Evolutionary conservation across 129 eudicot genomes (phyloP).

Genomic region (Deinandra increscens): DNA sequence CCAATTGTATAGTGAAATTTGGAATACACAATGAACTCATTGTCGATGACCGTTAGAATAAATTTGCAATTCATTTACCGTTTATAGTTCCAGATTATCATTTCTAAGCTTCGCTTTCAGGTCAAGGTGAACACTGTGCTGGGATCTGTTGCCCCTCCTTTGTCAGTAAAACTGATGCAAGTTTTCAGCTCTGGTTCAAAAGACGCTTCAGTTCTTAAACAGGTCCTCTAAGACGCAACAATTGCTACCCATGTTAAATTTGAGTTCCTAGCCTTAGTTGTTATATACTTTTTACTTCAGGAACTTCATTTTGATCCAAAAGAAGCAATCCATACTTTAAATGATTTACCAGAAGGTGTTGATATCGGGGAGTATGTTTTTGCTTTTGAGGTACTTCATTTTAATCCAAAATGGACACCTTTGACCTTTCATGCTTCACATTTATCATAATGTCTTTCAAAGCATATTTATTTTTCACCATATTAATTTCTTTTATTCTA

Average conservation of each 20-base stretch:
- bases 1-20: not conserved
- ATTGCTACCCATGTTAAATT: not conserved
- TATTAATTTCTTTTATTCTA: conserved; percentile 27
- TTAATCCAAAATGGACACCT: conserved; percentile 13
- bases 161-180: conserved; percentile 77
- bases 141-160: conserved; percentile 68
- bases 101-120: conserved; percentile 35
- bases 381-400: conserved; percentile 64
- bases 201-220: conserved; percentile 66
- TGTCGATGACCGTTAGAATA: not conserved
- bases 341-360: conserved; percentile 65
- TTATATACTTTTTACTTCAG: conserved; percentile 38
- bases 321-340: conserved; percentile 57
- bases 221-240: conserved; percentile 44
- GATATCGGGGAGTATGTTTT: conserved; percentile 75
- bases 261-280: conserved; percentile 16
- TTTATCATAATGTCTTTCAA: not conserved
- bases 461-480: conserved; percentile 8
- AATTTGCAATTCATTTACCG: not conserved
- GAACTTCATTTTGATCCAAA: conserved; percentile 66
- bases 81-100: conserved; percentile 12
- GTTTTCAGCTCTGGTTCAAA: conserved; percentile 67
- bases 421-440: conserved; percentile 22
- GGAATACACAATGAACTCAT: not conserved
- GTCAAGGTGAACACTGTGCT: conserved; percentile 70